Base-by-base conservation (phyloP, 2,329 filamentous ascomycete genomes). In the Aspergillus brasiliensis region DNA sequence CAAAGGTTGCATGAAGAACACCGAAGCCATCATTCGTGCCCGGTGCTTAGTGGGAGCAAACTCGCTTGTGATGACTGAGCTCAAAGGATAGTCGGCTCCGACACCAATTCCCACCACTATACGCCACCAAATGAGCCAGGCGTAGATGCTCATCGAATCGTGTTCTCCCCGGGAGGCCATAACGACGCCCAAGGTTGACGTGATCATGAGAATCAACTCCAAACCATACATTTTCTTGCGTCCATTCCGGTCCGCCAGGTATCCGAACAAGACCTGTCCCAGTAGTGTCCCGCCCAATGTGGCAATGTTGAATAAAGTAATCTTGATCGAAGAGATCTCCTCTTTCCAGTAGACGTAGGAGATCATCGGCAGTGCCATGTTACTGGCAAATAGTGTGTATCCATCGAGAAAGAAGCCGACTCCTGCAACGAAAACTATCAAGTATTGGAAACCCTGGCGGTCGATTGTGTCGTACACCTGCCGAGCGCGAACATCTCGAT, bases 1-100 rank as follows among this genome's bases (percentile, higher is more conserved):
- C 8, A 90, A 76, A 1, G 88, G 86, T 65, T 90, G 88, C 84
- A 88, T 89, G 66, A 88, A 81, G 70, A 90, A 90, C 31, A 90
- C 86, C 3, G 82, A 83, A 5, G 87, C 85, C 64, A 90, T 78
- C 87, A 90, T 90, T 19, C 82, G 84, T n/a, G 84, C 84, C 51
- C 88, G 79, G n/a, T 86, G 86, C 51, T 82, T 83, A 0, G 86
- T 89, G 0, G 80, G 78, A 3, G 80, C 79, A 56, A 82, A 81
- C 62, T 90, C 88, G 0, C 87, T 84, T 0, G 86, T 88, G 34
- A 91, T 90, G 8, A 89, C 84, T 0, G 87, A 87, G 47, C 82
- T 85, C 2, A 90, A 76, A 1, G 88, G 88, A 69, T 90, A 90
- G 72, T 90, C 87, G 15, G 84, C 87, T n/a, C 86, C 86, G 34